Conservation (phyloP, 2,329 filamentous ascomycete species). For the Sordariomycetes sp. region DNA sequence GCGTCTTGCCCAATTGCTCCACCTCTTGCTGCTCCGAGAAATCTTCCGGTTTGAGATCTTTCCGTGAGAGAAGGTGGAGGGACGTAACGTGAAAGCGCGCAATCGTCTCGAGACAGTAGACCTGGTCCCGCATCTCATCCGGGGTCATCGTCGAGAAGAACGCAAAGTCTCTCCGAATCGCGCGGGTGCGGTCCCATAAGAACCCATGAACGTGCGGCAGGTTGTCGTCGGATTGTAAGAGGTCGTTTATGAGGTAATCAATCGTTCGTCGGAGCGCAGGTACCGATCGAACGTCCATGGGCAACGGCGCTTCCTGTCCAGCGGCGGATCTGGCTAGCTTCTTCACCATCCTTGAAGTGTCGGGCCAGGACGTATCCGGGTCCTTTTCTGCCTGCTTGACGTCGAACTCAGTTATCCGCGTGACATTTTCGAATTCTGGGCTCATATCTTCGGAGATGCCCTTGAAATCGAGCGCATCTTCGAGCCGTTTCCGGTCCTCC, state of each 20-base stretch:
- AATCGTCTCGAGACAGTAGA: slow-evolving; percentile 54
- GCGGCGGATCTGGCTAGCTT: slow-evolving; percentile 54
- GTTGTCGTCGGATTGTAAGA: slow-evolving; percentile 40
- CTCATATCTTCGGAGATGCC: slow-evolving; percentile 60
- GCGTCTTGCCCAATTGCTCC: slow-evolving; percentile 52
- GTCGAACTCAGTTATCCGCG: slow-evolving; percentile 47
- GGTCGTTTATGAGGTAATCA: slow-evolving; percentile 48
- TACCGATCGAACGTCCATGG: slow-evolving; percentile 54
- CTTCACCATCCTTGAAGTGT: slow-evolving; percentile 47
- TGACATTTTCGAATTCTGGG: slow-evolving; percentile 51
- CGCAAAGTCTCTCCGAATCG: slow-evolving; percentile 54
- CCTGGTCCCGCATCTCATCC: slow-evolving; percentile 42
- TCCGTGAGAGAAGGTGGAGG: slow-evolving; percentile 46
- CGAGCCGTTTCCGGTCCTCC: slow-evolving; percentile 45
- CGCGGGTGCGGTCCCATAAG: slow-evolving; percentile 55
- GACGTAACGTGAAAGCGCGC: slow-evolving; percentile 53
- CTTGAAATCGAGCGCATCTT: slow-evolving; percentile 53
- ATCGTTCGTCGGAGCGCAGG: slow-evolving; percentile 43
- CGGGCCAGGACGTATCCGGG: slow-evolving; percentile 26
- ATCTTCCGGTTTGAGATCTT: slow-evolving; percentile 40
- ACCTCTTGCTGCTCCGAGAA: slow-evolving; percentile 56
- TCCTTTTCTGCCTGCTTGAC: slow-evolving; percentile 42
- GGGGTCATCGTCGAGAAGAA: slow-evolving; percentile 48
- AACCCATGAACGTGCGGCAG: slow-evolving; percentile 46
- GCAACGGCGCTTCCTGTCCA: slow-evolving; percentile 52